Percentiles rank a stretch among this genome's conserved stretches.
phyloP scores from a whole-genome alignment of 805 yeast genomes.

The Lipomyces anomalus region DNA sequence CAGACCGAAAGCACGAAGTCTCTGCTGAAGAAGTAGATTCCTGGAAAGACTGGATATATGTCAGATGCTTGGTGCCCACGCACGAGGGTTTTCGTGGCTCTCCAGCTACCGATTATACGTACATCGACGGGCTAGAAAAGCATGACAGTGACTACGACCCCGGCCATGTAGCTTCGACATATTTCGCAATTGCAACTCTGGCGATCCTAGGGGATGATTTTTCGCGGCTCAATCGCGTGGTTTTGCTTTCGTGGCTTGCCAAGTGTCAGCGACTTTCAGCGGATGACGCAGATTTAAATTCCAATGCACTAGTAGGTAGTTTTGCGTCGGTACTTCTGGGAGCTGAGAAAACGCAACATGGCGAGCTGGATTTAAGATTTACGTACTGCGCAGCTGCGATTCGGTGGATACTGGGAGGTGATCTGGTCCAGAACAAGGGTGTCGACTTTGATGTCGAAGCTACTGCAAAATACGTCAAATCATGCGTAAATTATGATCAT shows the following conservation, averaged over 20 bases:
- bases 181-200: constrained; percentile 61
- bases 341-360: constrained; percentile 35
- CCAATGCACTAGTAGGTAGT: background rate
- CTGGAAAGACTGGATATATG: constrained; percentile 43
- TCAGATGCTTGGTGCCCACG: constrained; percentile 16
- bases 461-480: constrained; percentile 36
- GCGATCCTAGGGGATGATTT: constrained; percentile 37
- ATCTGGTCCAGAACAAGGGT: constrained; percentile 29
- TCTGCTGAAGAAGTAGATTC: constrained; percentile 29
- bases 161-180: constrained; percentile 68
- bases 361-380: constrained; percentile 67
- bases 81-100: constrained; percentile 57
- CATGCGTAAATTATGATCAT: constrained; percentile 49
- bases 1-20: constrained; percentile 28
- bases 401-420: constrained; percentile 44
- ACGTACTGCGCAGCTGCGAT: constrained; percentile 69
- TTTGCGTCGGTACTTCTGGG: background rate
- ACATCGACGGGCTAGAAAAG: constrained; percentile 11
- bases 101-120: constrained; percentile 19
- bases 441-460: constrained; percentile 33
- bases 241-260: constrained; percentile 50
- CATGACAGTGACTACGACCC: constrained; percentile 43
- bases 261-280: constrained; percentile 48
- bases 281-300: background rate
- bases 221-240: constrained; percentile 36